Conservation (phyloP, 768 basidiomycete genomes). For the Amanita inopinata region DNA sequence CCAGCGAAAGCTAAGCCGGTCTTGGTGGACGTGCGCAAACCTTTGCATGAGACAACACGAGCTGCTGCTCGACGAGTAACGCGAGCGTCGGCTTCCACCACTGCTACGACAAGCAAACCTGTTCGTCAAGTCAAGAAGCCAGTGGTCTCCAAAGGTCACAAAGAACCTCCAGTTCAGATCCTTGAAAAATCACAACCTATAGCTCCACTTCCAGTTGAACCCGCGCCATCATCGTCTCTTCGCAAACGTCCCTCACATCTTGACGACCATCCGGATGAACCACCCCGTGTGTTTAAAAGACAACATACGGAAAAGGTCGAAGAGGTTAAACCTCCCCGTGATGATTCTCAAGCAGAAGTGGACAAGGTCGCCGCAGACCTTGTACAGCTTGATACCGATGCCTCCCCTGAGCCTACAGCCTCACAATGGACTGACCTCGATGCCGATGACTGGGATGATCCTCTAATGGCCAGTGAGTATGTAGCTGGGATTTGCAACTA, state of each 20-base stretch:
- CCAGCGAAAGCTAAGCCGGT: constrained; percentile 5
- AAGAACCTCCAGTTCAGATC: neutral
- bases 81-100: constrained; percentile 3
- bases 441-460: constrained; percentile 80
- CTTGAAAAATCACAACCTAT: neutral
- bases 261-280: constrained; percentile 39
- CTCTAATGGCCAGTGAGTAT: constrained; percentile 88
- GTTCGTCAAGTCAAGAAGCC: constrained; percentile 11
- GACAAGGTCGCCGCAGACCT: constrained; percentile 33
- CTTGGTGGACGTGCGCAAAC: constrained; percentile 4
- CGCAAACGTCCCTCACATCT: constrained; percentile 12
- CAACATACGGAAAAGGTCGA: constrained; percentile 41
- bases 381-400: constrained; percentile 15
- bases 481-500: constrained; percentile 83
- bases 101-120: neutral
- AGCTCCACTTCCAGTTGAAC: neutral
- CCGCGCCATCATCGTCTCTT: constrained; percentile 5
- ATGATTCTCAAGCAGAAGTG: constrained; percentile 29
- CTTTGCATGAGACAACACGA: neutral
- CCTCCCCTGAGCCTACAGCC: constrained; percentile 29
- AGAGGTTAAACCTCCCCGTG: constrained; percentile 15
- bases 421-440: constrained; percentile 79
- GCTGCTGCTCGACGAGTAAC: neutral
- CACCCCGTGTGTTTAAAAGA: constrained; percentile 48
- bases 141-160: neutral